phyloP scores from a whole-genome alignment of 768 basidiomycete genomes.

The Rhodotorula paludigena region DNA sequence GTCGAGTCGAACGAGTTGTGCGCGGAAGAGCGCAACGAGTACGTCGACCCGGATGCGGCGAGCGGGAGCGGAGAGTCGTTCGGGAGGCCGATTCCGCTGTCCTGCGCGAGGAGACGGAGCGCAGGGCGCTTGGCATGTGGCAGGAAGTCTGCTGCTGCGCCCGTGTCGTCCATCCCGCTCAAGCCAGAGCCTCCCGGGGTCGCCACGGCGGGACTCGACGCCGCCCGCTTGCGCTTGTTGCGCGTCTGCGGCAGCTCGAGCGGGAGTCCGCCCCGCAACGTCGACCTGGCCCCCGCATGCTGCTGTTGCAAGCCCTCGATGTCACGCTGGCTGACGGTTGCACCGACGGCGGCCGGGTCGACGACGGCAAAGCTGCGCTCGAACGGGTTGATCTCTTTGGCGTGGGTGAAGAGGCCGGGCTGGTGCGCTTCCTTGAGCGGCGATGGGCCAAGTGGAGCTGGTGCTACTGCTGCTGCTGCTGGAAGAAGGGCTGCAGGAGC shows the following conservation, averaged over 20 bases:
- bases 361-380: slow-evolving; percentile 1
- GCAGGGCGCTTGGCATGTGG: slow-evolving; percentile 26
- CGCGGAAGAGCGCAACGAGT: slow-evolving; percentile 10
- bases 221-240: slow-evolving; percentile 27
- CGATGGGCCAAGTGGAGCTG: background rate
- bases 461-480: background rate
- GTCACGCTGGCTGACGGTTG: background rate
- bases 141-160: slow-evolving; percentile 2
- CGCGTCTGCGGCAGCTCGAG: too few relatives aligned
- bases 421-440: slow-evolving; percentile 18
- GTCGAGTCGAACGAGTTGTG: slow-evolving; percentile 29
- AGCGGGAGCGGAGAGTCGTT: background rate
- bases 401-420: slow-evolving; percentile 22
- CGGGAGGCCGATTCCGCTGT: background rate
- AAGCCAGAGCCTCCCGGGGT: slow-evolving; percentile 23
- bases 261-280: too few relatives aligned
- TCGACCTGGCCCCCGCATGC: too few relatives aligned
- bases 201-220: slow-evolving; percentile 27
- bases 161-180: background rate
- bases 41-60: slow-evolving; percentile 2
- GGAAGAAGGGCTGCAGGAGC: background rate
- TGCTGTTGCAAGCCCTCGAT: background rate
- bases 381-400: slow-evolving; percentile 33
- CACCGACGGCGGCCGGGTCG: background rate
- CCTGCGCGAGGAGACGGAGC: background rate